These are phyloP conservation scores for Megacollybia marginata DNA, from an alignment of 768 basidiomycete genomes.

Conservation along the genomic window DNA sequence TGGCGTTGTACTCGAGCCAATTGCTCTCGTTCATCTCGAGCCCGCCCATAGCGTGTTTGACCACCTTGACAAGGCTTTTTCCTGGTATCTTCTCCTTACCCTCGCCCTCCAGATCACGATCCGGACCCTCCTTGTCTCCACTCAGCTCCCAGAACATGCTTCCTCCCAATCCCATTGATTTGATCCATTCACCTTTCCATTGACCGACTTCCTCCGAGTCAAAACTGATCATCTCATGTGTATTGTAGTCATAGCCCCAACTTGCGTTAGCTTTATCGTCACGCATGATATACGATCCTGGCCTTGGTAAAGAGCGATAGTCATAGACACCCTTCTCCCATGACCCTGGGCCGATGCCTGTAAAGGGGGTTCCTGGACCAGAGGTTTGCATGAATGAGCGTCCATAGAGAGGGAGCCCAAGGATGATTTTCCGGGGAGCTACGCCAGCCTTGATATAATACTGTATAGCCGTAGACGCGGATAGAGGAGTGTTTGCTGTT, in stretches of 20 bases:
- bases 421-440: constrained; percentile 67
- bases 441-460: constrained; percentile 74
- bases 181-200: constrained; percentile 80
- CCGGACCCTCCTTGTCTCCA: constrained; percentile 72
- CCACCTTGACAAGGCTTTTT: constrained; percentile 61
- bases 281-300: constrained; percentile 55
- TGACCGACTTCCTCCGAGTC: constrained; percentile 63
- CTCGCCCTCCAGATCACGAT: constrained; percentile 66
- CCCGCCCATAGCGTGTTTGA: constrained; percentile 73
- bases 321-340: constrained; percentile 95
- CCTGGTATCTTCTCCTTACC: constrained; percentile 74
- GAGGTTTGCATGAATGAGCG: constrained; percentile 81
- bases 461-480: constrained; percentile 53
- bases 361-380: constrained; percentile 75
- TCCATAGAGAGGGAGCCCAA: constrained; percentile 93
- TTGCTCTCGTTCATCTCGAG: constrained; percentile 62
- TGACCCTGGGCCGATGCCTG: constrained; percentile 77
- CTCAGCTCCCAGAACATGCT: constrained; percentile 95
- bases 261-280: constrained; percentile 69
- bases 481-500: constrained; percentile 53
- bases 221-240: constrained; percentile 77
- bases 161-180: constrained; percentile 69
- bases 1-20: constrained; percentile 73
- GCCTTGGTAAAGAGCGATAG: constrained; percentile 82
- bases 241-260: constrained; percentile 74